These are phyloP conservation scores for Tetraselmis striata DNA, from an alignment of 139 green algal genomes.

Conservation along the genomic window DNA sequence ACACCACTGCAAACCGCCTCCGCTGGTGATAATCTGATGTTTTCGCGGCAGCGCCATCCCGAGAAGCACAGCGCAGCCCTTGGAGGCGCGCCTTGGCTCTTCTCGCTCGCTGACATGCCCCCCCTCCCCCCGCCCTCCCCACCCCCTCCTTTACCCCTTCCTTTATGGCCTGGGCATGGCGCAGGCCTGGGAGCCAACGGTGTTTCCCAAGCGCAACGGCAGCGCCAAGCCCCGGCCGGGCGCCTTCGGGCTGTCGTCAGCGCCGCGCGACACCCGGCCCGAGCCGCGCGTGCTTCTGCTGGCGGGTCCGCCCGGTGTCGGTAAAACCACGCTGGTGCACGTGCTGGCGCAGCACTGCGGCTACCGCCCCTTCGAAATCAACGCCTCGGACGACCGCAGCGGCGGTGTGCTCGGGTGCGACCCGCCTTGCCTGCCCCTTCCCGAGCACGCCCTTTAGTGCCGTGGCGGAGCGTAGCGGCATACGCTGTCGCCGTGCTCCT, in stretches of 20 bases:
- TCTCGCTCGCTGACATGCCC: no score
- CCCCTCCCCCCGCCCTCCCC: no score
- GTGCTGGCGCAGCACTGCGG: conserved; percentile 87
- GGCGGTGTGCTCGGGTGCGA: conserved; percentile 46
- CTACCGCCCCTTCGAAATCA: conserved; percentile 91
- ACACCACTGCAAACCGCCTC: not conserved
- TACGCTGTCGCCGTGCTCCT: no score
- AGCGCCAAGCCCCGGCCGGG: no score
- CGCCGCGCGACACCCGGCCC: conserved; percentile 14
- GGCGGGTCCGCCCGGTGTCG: conserved; percentile 60
- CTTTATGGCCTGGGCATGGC: not conserved
- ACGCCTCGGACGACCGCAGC: conserved; percentile 86
- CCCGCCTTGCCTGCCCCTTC: no score
- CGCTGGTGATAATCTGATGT: not conserved
- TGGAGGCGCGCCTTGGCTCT: no score
- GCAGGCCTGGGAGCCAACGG: not conserved
- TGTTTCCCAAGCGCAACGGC: not conserved
- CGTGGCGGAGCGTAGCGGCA: no score
- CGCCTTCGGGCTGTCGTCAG: not conserved
- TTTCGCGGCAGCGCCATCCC: no score
- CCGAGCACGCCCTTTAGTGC: no score
- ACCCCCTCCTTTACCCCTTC: not conserved
- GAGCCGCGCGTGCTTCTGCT: conserved; percentile 47
- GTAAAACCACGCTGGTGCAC: conserved; percentile 96
- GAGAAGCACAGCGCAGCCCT: not conserved